A percentile compares a stretch with the other conserved stretches of the same genome.
phyloP scores from a whole-genome alignment of 345 rosid genomes.

The Sonneratia caseolaris region DNA sequence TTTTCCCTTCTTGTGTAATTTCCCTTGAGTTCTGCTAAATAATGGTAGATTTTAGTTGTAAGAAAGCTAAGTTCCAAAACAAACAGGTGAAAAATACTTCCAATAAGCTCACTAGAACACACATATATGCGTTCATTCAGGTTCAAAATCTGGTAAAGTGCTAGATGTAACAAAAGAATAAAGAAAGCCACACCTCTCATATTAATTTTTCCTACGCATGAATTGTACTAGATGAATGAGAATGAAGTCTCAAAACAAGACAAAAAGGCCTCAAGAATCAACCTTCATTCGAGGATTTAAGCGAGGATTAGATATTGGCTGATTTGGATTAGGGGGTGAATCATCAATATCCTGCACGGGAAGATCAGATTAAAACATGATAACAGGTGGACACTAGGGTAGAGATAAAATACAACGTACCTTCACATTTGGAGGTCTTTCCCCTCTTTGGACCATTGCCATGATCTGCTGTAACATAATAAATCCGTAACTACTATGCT shows the following conservation, averaged over 20 bases:
- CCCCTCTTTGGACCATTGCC: slow-evolving; percentile 96
- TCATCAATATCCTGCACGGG: slow-evolving; percentile 70
- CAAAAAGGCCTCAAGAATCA: not conserved
- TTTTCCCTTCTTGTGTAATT: slow-evolving; percentile 1
- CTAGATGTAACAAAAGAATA: not conserved
- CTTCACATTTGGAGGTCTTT: slow-evolving; percentile 86
- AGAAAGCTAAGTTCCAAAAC: not conserved
- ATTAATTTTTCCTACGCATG: not conserved
- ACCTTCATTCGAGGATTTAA: slow-evolving; percentile 80
- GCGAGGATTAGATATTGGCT: slow-evolving; percentile 63
- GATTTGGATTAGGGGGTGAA: slow-evolving; percentile 85
- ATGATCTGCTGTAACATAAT: slow-evolving; percentile 49
- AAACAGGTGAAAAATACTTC: not conserved
- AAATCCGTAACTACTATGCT: too few species aligned
- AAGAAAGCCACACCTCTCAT: not conserved
- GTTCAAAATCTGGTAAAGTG: not conserved
- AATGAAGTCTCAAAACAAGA: not conserved
- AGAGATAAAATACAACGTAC: slow-evolving; percentile 25
- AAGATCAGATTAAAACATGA: slow-evolving; percentile 14
- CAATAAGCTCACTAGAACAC: not conserved
- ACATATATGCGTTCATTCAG: not conserved
- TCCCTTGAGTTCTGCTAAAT: not conserved
- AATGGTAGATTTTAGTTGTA: not conserved
- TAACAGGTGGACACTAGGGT: slow-evolving; percentile 10
- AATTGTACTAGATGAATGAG: not conserved